phyloP scores from a whole-genome alignment of 2,329 filamentous ascomycete species.

The Didymella keratinophila region DNA sequence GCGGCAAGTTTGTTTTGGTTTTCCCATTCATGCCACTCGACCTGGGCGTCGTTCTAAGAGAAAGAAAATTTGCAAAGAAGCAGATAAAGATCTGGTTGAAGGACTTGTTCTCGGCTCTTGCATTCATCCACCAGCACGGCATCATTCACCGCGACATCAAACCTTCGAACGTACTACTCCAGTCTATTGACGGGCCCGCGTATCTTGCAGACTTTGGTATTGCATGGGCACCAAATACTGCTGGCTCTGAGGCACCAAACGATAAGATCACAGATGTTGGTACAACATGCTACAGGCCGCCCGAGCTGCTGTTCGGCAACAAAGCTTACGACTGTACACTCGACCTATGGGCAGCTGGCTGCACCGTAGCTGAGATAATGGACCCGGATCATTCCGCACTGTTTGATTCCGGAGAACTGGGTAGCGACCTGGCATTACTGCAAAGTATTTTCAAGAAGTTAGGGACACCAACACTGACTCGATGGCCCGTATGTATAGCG shows the following conservation, averaged over 20 bases:
- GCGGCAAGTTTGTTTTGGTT: constrained; percentile 76
- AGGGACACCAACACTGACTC: constrained; percentile 80
- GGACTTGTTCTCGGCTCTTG: constrained; percentile 75
- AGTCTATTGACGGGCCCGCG: constrained; percentile 72
- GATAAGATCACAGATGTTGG: constrained; percentile 91
- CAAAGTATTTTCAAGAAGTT: constrained; percentile 91
- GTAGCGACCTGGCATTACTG: constrained; percentile 90
- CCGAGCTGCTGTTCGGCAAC: constrained; percentile 88
- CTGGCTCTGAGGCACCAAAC: constrained; percentile 67
- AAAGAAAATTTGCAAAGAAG: constrained; percentile 48
- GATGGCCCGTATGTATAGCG: constrained; percentile 73
- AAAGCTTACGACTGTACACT: constrained; percentile 73
- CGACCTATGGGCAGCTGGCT: constrained; percentile 90
- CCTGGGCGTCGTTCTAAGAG: constrained; percentile 71
- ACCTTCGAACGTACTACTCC: constrained; percentile 84
- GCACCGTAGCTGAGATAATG: constrained; percentile 80
- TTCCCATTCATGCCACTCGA: constrained; percentile 85
- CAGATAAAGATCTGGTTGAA: constrained; percentile 63
- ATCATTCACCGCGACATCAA: constrained; percentile 96
- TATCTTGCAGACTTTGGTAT: constrained; percentile 93
- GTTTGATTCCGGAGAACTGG: constrained; percentile 88
- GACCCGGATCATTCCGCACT: constrained; percentile 65
- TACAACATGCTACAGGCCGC: constrained; percentile 88
- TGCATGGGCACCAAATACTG: constrained; percentile 73
- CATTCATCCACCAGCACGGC: constrained; percentile 72